phyloP scores from a whole-genome alignment of 345 rosid species.

The Gossypium sturtianum region DNA sequence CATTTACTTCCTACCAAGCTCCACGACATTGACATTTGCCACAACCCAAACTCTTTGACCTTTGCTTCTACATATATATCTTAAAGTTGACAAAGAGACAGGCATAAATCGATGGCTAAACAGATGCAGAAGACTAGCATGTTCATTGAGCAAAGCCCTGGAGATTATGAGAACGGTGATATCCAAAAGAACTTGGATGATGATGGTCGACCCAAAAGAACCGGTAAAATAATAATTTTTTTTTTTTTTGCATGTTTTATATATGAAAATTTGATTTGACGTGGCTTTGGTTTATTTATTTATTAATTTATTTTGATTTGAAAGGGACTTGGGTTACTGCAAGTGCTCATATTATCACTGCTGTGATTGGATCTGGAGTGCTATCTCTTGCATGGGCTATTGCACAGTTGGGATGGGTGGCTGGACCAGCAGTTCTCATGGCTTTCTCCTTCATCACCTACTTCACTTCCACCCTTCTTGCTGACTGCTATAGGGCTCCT shows the following conservation, averaged over 20 bases:
- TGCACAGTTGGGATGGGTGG: conserved; percentile 84
- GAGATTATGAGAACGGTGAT: conserved; percentile 24
- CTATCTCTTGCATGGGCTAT: conserved; percentile 80
- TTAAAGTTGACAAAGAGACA: neutral
- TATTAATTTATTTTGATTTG: neutral
- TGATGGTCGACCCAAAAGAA: conserved; percentile 65
- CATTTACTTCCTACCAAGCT: neutral
- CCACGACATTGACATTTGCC: too few relatives aligned
- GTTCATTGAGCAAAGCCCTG: conserved; percentile 34
- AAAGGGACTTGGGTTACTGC: conserved; percentile 81
- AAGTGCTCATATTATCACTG: conserved; percentile 86
- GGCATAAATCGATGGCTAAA: conserved; percentile 20
- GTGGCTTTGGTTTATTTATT: neutral
- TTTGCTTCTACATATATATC: neutral
- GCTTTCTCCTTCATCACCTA: conserved; percentile 71
- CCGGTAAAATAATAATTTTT: conserved; percentile 39
- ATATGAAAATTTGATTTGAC: neutral
- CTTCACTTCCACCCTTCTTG: conserved; percentile 76
- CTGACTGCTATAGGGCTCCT: conserved; percentile 71
- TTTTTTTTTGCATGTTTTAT: too few relatives aligned
- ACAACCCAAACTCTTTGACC: neutral
- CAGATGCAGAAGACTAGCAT: conserved; percentile 32
- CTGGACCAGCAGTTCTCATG: conserved; percentile 59
- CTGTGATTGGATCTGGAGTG: conserved; percentile 91
- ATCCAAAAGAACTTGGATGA: conserved; percentile 51